phyloP scores from a whole-genome alignment of 441 rosid species.

The Erodium texanum region DNA sequence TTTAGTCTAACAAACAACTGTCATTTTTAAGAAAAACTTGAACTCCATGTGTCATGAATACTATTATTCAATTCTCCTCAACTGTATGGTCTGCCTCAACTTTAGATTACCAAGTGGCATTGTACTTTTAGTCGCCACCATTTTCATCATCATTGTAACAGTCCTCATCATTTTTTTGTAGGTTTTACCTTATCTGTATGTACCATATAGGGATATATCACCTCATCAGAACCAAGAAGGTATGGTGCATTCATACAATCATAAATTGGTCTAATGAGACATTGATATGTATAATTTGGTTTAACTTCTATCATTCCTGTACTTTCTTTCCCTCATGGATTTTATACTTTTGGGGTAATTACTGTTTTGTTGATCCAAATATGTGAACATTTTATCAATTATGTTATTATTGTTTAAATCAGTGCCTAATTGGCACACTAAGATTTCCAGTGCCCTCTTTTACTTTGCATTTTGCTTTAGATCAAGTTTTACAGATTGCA shows the following conservation, averaged over 20 bases:
- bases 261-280: neutral
- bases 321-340: neutral
- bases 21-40: neutral
- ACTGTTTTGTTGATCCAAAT: neutral
- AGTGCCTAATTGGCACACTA: neutral
- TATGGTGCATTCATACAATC: conserved; percentile 17
- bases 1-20: neutral
- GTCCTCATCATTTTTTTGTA: conserved; percentile 27
- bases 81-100: neutral
- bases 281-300: neutral
- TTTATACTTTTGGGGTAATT: neutral
- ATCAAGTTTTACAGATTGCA: neutral
- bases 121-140: neutral
- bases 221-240: conserved; percentile 39
- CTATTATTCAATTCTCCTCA: neutral
- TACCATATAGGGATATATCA: conserved; percentile 61
- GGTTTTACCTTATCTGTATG: conserved; percentile 89
- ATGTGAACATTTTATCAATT: neutral
- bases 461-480: neutral
- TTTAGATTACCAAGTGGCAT: neutral
- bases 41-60: neutral
- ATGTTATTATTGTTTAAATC: neutral
- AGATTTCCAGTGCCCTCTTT: neutral
- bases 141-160: neutral
- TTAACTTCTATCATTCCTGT: neutral